Base-by-base conservation (phyloP, 2,329 filamentous ascomycete genomes). In the Neobulgaria alba region DNA sequence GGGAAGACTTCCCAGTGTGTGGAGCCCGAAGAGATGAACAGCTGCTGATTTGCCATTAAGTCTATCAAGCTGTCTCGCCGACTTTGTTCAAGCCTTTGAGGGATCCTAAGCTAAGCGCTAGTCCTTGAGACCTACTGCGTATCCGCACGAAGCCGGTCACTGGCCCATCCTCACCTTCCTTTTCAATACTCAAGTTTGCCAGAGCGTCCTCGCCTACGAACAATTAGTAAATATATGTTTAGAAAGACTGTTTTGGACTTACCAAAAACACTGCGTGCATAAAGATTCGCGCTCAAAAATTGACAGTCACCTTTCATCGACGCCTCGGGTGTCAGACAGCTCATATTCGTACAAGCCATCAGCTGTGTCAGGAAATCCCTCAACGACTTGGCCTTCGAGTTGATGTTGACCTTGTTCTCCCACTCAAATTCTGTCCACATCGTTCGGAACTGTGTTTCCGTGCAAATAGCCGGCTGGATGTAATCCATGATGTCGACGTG, bases 361-460 rank as follows among this genome's bases (percentile, higher is more conserved):
- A 98, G 71, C 61, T 94, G 83, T 54, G 86, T 82, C 50, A 98
- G 68, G 77, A 98, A 98, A 15, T 93, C 87, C 36, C 90, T 79
- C 46, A 98, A 72, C 19, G 78, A 83, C 70, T 90, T 94, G 52
- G 86, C 87, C 72, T 95, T 96, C 50, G 86, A 93, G 67, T 95
- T 95, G 68, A 98, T 96, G 68, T 98, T 98, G 64, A 98, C 90
- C 76, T 98, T 98, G 70, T 98, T 98, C 72, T 98, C 92, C 92
- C 92, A 98, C 63, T 98, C 92, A 53, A 98, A 98, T 61, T 98
- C 92, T 29, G 92, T 98, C 92, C 92, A 98, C 92, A 98, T 98
- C n/a, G 87, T 94, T 45, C 92, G 79, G 80, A 98, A 98, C 59
- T 96, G 88, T 9, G 90, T 95, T 71, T 98, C 92, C 3, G 87